Percentiles rank a stretch among this genome's conserved stretches.
These are phyloP conservation scores for Chimonanthus praecox DNA, from an alignment of 164 flowering plant genomes.

Conservation along the genomic window DNA sequence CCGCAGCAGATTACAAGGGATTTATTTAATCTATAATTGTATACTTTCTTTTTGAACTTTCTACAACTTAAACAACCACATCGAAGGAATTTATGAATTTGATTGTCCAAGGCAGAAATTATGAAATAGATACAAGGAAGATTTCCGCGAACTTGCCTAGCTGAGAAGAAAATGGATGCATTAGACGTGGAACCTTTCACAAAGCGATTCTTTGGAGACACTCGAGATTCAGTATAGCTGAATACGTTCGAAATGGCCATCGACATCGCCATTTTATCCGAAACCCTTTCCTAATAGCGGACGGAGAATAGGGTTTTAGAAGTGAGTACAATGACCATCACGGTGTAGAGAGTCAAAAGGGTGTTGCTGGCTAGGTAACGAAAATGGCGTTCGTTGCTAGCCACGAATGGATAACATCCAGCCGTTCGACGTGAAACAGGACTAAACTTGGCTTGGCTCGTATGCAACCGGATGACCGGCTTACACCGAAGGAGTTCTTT, in stretches of 20 bases:
- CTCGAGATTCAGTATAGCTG: conserved; percentile 25
- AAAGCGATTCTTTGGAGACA: conserved; percentile 11
- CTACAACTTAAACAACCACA: not conserved
- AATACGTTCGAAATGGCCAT: conserved; percentile 34
- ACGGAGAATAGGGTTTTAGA: too few relatives aligned
- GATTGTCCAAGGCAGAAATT: not conserved
- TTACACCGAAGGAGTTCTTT: too few relatives aligned
- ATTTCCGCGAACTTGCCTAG: conserved; percentile 29
- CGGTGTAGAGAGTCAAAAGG: too few relatives aligned
- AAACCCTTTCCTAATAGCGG: too few relatives aligned
- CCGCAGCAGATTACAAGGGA: not conserved
- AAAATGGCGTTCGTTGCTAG: too few relatives aligned
- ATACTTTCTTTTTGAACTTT: not conserved
- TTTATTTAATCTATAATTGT: not conserved
- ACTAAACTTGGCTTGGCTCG: too few relatives aligned
- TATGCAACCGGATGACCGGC: too few relatives aligned
- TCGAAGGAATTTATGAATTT: not conserved
- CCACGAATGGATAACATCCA: too few relatives aligned
- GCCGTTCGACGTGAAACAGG: too few relatives aligned
- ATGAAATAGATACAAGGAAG: not conserved
- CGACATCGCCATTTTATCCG: conserved; percentile 25
- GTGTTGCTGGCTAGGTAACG: too few relatives aligned
- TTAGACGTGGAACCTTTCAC: conserved; percentile 13
- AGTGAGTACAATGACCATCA: too few relatives aligned
- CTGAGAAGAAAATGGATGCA: conserved; percentile 15